Evolutionary conservation across 2,329 filamentous ascomycete species (phyloP), one percentile per base, ranked within the genome.

Genomic region (Colletotrichum neosansevieriae): DNA sequence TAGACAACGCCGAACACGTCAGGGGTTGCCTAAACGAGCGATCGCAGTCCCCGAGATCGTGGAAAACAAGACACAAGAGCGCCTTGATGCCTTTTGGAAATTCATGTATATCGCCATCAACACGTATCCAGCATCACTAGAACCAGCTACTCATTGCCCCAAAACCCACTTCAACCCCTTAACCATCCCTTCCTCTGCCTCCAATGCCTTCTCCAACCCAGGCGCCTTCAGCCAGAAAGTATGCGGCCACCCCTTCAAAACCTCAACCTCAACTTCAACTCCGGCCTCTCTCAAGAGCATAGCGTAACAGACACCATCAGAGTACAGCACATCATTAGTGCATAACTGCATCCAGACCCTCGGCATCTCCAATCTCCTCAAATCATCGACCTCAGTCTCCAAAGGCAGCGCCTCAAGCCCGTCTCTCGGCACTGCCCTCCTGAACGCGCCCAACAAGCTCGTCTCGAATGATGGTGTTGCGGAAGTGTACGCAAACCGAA

Each of bases 201-300:
- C 72, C 15, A 80, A 71, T 6, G 83, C 80, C 71, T 77, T 75
- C 12, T 78, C 73, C 72, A 85, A 71, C 63, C 79, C 74, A 38
- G 81, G 83, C 19, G 79, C 79, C 74, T 82, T 79, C 65, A 86
- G 72, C 84, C 85, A 86, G 72, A 85, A 86, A 7, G 84, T 86
- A 76, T 86, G 84, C 17, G 84, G 83, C 78, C 80, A 85, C 9
- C 84, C 84, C 61, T 72, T 68, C 32, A 84, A 77, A 2, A 85
- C 77, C 70, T 82, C 79, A 6, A 83, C 72, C 63, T 73, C 77
- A 0, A 85, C 80, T 12, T 81, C 77, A 1, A 80, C 77, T 11
- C 80, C 81, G 4, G 76, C 78, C 12, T 77, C 73, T 45, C 73
- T 75, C 66, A 86, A 73, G 3, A 77, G 73, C 73, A 80, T 80